Percentiles rank a stretch among this genome's conserved stretches.
These are phyloP conservation scores for Mucor ambiguus DNA, from an alignment of 371 early-diverging fungal genomes.

Conservation along the genomic window DNA sequence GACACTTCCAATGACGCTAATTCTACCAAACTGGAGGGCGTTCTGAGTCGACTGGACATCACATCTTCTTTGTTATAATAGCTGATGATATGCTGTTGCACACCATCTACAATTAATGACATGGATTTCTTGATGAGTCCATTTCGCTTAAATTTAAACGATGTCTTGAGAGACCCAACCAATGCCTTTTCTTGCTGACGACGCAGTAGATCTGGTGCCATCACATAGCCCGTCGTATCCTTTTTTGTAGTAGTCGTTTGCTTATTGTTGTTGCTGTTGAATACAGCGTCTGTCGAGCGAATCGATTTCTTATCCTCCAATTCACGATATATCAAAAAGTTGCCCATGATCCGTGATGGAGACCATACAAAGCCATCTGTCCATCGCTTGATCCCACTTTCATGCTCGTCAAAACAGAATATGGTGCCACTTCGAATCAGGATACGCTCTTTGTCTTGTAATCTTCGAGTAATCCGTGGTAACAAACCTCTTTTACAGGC, in stretches of 20 bases:
- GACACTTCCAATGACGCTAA: slow-evolving; percentile 46
- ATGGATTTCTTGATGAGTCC: slow-evolving; percentile 84
- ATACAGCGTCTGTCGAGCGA: slow-evolving; percentile 2
- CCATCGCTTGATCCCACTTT: slow-evolving; percentile 72
- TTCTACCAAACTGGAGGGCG: slow-evolving; percentile 48
- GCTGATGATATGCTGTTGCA: slow-evolving; percentile 77
- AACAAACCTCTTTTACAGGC: slow-evolving; percentile 61
- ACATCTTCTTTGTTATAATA: slow-evolving; percentile 81
- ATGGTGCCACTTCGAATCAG: slow-evolving; percentile 65
- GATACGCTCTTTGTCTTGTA: slow-evolving; percentile 62
- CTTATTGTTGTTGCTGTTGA: background rate
- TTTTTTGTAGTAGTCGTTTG: background rate
- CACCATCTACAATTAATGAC: slow-evolving; percentile 71
- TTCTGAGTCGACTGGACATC: slow-evolving; percentile 42
- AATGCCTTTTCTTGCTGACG: slow-evolving; percentile 43
- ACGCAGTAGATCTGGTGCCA: slow-evolving; percentile 13
- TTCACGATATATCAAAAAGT: slow-evolving; percentile 61
- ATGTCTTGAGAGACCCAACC: slow-evolving; percentile 56
- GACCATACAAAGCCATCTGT: slow-evolving; percentile 69
- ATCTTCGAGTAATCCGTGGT: slow-evolving; percentile 60
- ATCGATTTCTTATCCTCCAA: slow-evolving; percentile 42
- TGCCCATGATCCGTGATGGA: slow-evolving; percentile 62
- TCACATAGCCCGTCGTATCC: background rate
- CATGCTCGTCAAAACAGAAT: slow-evolving; percentile 72
- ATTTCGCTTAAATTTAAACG: slow-evolving; percentile 66